phyloP scores from a whole-genome alignment of 129 eudicot genomes.

The Solidago caesia region DNA sequence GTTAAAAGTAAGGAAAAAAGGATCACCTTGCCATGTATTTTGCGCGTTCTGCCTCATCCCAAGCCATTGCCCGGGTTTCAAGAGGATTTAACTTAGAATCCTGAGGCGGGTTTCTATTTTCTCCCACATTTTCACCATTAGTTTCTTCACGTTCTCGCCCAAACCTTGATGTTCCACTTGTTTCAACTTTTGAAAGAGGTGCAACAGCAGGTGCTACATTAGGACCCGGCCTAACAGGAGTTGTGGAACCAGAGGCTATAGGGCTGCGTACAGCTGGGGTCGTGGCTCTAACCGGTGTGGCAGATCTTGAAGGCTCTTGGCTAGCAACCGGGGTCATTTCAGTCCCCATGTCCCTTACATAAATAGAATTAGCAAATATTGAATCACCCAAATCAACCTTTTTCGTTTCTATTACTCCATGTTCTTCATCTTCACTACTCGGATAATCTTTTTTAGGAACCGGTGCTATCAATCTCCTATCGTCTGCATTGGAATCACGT shows the following conservation, averaged over 20 bases:
- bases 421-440: constrained; percentile 55
- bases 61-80: constrained; percentile 84
- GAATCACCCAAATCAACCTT: constrained; percentile 83
- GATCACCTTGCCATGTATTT: constrained; percentile 84
- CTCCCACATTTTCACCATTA: constrained; percentile 30
- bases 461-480: constrained; percentile 67
- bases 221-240: constrained; percentile 48
- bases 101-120: constrained; percentile 24
- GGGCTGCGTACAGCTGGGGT: constrained; percentile 78
- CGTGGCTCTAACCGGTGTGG: constrained; percentile 75
- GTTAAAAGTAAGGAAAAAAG: background rate
- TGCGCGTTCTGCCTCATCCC: constrained; percentile 97
- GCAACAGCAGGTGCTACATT: constrained; percentile 31
- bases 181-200: constrained; percentile 27
- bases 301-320: constrained; percentile 89
- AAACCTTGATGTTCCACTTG: constrained; percentile 36
- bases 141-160: constrained; percentile 49
- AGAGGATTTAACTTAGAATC: constrained; percentile 52
- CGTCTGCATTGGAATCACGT: constrained; percentile 82
- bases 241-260: constrained; percentile 53
- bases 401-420: constrained; percentile 56
- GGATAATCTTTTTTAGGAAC: constrained; percentile 50
- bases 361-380: constrained; percentile 55
- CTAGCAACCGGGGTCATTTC: constrained; percentile 94
- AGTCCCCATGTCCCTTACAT: constrained; percentile 95